phyloP scores from a whole-genome alignment of 1,139 yeast species.

The Torulaspora globosa region DNA sequence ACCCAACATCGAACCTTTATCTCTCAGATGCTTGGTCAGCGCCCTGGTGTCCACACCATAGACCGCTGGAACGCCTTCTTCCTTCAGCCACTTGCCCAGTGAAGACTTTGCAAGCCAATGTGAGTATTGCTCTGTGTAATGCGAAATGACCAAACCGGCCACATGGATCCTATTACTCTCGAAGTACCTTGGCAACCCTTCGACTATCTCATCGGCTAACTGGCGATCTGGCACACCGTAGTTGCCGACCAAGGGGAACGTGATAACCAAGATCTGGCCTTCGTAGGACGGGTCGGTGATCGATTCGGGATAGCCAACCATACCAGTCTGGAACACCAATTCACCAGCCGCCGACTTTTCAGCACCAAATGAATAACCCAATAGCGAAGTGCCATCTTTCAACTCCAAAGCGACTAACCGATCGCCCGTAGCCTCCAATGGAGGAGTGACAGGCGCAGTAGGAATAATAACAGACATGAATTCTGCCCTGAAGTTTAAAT shows the following conservation, averaged over 20 bases:
- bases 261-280: slow-evolving; percentile 95
- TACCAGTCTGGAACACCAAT: slow-evolving; percentile 98
- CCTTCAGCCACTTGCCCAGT: slow-evolving; percentile 88
- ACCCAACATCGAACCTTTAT: slow-evolving; percentile 89
- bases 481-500: background rate
- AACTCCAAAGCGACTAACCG: slow-evolving; percentile 86
- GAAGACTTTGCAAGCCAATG: slow-evolving; percentile 92
- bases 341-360: slow-evolving; percentile 87
- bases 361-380: slow-evolving; percentile 98
- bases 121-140: slow-evolving; percentile 92
- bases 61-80: slow-evolving; percentile 89
- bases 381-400: slow-evolving; percentile 81
- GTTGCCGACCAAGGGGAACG: slow-evolving; percentile 96
- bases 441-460: slow-evolving; percentile 81
- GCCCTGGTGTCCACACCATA: slow-evolving; percentile 98
- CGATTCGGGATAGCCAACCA: slow-evolving; percentile 99
- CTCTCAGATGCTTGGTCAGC: slow-evolving; percentile 88
- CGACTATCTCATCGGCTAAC: slow-evolving; percentile 67
- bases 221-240: slow-evolving; percentile 97
- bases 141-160: slow-evolving; percentile 96
- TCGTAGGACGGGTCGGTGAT: slow-evolving; percentile 98
- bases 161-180: slow-evolving; percentile 89
- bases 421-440: slow-evolving; percentile 76
- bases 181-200: slow-evolving; percentile 81
- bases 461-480: slow-evolving; percentile 36